phyloP scores from a whole-genome alignment of 176 grass and related monocot species.

The Zizania latifolia region DNA sequence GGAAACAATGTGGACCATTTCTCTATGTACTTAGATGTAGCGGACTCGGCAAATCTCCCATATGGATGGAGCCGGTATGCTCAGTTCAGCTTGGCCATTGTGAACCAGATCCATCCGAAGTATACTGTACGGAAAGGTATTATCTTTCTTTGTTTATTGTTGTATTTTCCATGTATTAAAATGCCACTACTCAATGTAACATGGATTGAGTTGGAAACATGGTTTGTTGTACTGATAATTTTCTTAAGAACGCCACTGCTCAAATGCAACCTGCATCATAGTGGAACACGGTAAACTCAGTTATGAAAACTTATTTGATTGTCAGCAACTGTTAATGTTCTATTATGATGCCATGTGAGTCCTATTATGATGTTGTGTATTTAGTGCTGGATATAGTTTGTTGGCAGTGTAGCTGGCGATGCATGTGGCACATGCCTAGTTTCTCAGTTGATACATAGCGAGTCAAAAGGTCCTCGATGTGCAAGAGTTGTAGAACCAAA shows the following conservation, averaged over 20 bases:
- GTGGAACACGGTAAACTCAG: background rate
- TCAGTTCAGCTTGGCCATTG: constrained; percentile 82
- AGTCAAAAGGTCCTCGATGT: background rate
- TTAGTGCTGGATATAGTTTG: background rate
- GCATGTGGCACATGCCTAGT: background rate
- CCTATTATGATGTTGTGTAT: background rate
- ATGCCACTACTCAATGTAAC: background rate
- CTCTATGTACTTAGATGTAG: constrained; percentile 95
- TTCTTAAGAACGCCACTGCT: background rate
- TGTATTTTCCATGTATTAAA: background rate
- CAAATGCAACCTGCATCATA: background rate
- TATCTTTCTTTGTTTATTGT: background rate
- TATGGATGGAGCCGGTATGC: constrained; percentile 89
- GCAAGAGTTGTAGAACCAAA: background rate
- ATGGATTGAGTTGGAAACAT: constrained; percentile 12
- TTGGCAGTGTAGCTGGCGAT: background rate
- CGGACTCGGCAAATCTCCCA: constrained; percentile 63
- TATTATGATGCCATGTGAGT: background rate
- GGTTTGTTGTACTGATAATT: background rate
- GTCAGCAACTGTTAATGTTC: background rate
- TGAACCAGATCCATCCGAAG: constrained; percentile 79
- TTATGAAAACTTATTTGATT: background rate
- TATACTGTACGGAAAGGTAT: constrained; percentile 85
- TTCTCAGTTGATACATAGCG: background rate
- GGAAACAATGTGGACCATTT: constrained; percentile 95